Base-by-base conservation (phyloP, 495 filamentous ascomycete species). In the Rusavskia elegans region DNA sequence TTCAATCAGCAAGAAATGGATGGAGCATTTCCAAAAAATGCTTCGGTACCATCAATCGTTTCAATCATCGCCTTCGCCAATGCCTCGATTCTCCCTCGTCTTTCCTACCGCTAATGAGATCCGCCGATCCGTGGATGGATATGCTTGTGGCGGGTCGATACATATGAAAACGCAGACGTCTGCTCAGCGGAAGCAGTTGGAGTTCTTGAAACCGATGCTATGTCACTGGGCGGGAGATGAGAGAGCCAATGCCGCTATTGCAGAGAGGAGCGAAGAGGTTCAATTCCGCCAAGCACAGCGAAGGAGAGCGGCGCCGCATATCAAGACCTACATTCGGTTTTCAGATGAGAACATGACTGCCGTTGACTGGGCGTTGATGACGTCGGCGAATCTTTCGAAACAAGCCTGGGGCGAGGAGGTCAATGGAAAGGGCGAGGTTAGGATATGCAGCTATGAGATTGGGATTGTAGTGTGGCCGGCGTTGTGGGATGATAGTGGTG, bases 321-420 rank as follows among this genome's bases (percentile, higher is more conserved):
- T 94, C 57, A 95, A 95, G 63, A 94, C 88, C 0, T 95, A 92
- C 52, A 79, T 90, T 45, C 79, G 86, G 5, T 93, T 82, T 60
- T 60, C 70, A 10, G 67, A 78, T 50, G 45, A 61, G 7, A 59
- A 54, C 1, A 68, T 71, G 55, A 64, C 65, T 1, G 63, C 55
- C 0, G 85, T 94, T 37, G 85, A 90, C 58, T 95, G 89, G 89
- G 87, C 86, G 19, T 74, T 95, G 57, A 60, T 92, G 7, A 89
- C 86, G 1, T 87, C 84, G 9, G 87, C 89, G 14, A 95, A 95
- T 58, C 65, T 95, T 4, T 90, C 85, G 0, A 93, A 80, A 51
- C 89, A 95, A 61, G 89, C 89, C 0, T 95, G 89, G 89, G 89
- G 89, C n/a, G 76, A 79, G 16, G 69, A 68, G 16, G 45, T 63